Evolutionary conservation across 257 asterid species (phyloP).

Genomic region (Plantago major): DNA sequence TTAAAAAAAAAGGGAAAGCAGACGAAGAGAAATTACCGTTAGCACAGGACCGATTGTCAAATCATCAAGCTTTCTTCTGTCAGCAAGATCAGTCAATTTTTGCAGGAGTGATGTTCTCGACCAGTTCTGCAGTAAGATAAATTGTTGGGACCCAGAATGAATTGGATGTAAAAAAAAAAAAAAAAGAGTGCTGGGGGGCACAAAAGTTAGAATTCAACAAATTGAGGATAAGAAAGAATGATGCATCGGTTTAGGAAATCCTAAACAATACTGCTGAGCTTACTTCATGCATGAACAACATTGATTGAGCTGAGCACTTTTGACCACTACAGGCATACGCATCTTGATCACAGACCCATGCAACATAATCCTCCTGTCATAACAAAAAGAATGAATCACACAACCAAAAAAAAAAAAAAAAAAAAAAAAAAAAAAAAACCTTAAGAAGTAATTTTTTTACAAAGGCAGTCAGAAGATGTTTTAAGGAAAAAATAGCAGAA

Average conservation of each 20-base stretch:
- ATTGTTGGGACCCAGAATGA: not conserved
- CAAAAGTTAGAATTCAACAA: not conserved
- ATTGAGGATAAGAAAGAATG: not conserved
- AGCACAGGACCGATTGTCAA: constrained; percentile 93
- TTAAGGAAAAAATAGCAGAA: too few relatives aligned
- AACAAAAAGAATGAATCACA: not conserved
- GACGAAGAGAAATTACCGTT: constrained; percentile 43
- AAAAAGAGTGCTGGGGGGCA: too few relatives aligned
- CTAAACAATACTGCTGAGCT: constrained; percentile 3
- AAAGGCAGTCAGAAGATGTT: too few relatives aligned
- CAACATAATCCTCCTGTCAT: constrained; percentile 75
- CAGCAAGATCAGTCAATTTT: constrained; percentile 62
- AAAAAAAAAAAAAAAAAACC: too few relatives aligned
- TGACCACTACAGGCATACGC: constrained; percentile 98
- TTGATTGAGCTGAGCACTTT: constrained; percentile 93
- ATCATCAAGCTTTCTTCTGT: constrained; percentile 79
- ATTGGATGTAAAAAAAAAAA: too few relatives aligned
- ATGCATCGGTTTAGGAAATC: not conserved
- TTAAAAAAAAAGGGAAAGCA: not conserved
- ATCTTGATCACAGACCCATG: constrained; percentile 99
- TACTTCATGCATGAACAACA: constrained; percentile 86
- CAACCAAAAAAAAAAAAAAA: too few relatives aligned
- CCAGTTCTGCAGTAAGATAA: constrained; percentile 63
- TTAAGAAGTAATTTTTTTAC: too few relatives aligned
- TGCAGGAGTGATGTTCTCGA: constrained; percentile 50